phyloP scores from a whole-genome alignment of 2,329 filamentous ascomycete genomes.

The Hypoxylon sp. region DNA sequence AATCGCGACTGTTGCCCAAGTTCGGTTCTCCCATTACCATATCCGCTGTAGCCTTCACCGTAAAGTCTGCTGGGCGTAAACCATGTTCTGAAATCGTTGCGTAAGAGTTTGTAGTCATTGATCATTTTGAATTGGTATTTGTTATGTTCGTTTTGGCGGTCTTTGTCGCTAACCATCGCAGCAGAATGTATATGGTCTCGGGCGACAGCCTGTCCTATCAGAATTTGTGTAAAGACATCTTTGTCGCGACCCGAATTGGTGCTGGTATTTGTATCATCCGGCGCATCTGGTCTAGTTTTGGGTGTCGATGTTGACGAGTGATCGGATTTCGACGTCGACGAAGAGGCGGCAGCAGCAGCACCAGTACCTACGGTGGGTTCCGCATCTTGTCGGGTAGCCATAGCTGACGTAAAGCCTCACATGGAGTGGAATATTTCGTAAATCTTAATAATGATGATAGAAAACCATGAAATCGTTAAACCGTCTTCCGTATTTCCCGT shows the following conservation, averaged over 20 bases:
- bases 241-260: constrained; percentile 58
- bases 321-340: constrained; percentile 43
- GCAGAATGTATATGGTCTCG: constrained; percentile 64
- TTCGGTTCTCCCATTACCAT: constrained; percentile 87
- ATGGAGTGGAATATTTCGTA: constrained; percentile 28
- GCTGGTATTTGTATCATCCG: constrained; percentile 43
- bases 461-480: no score
- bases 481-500: constrained; percentile 1
- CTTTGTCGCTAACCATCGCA: constrained; percentile 60
- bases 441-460: constrained; percentile 18
- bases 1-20: constrained; percentile 71
- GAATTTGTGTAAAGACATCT: constrained; percentile 62
- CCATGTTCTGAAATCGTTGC: constrained; percentile 62
- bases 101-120: constrained; percentile 72
- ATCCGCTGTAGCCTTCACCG: constrained; percentile 84
- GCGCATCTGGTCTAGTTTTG: constrained; percentile 45
- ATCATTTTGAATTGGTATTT: constrained; percentile 72
- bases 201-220: constrained; percentile 63
- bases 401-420: constrained; percentile 33
- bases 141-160: constrained; percentile 64
- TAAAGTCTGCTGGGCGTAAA: constrained; percentile 67
- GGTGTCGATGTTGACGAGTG: constrained; percentile 46
- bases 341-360: constrained; percentile 29
- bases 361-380: constrained; percentile 38
- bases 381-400: constrained; percentile 46